Base-by-base conservation (phyloP, 768 basidiomycete species). In the Phylloporus sp. region DNA sequence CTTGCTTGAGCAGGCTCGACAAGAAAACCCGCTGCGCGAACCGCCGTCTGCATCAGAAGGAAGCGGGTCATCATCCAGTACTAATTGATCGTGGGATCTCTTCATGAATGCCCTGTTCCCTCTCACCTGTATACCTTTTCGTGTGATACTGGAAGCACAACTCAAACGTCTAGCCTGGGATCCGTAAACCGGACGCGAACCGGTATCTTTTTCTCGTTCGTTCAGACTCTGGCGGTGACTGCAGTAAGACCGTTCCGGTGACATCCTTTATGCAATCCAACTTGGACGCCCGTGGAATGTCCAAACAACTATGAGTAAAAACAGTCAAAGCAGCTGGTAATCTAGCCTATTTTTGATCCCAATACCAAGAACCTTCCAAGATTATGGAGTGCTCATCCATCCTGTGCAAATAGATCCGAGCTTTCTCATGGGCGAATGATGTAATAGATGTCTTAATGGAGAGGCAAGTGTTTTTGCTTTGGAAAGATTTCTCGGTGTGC, bases 1-100 rank as follows among this genome's bases (percentile, higher is more conserved):
- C 1, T 68, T 97, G 46, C 73, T 97, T 1, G 79, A 86, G 44
- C 87, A 91, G 62, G 91, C 95, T 2, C 74, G 86, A 50, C 77
- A 82, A 45, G 91, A 94, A 56, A 87, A 91, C 62, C 88, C 90
- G 4, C 57, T 91, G 56, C 80, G 76, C 35, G 81, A 85, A 22
- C 80, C 82, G 5, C 75, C 80, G 10, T 70, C 75, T 34, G 13
- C 29, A 2, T 47, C 59, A 28, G 57, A 46, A 18, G 45, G 48
- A 36, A 23, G 42, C 26, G 18, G 45, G 34, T 47, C 62, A 6
- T 59, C 48, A 4, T 58, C 56, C 13, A 53, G 49, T 24, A 50
- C 59, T 15, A 36, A 52, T 47, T 53, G 47, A 53, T 28, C 36
- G 53, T 47, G 51, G 50, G 22, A 29, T n/a, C n/a, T n/a, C n/a